phyloP scores from a whole-genome alignment of 768 basidiomycete genomes.

The Phallus indusiatus region DNA sequence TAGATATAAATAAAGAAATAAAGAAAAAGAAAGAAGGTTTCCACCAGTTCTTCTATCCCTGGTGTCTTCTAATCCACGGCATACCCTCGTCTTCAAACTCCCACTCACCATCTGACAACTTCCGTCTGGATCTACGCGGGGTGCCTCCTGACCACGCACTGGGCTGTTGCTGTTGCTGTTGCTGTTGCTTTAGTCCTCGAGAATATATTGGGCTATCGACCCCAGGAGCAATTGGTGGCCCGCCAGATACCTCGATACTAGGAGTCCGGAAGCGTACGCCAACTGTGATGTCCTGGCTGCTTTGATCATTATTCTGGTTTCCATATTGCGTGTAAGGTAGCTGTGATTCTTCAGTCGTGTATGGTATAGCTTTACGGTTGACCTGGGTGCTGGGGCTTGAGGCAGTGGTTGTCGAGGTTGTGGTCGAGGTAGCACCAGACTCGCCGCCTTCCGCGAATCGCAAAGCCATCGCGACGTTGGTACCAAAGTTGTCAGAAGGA shows the following conservation, averaged over 20 bases:
- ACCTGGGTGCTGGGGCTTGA: background rate
- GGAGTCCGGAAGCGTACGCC: conserved; percentile 8
- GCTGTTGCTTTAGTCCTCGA: background rate
- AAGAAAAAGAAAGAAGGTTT: background rate
- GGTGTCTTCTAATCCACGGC: conserved; percentile 7
- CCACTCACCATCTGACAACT: conserved; percentile 9
- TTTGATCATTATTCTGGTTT: background rate
- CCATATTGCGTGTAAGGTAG: background rate
- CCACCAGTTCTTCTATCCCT: background rate
- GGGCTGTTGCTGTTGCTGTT: background rate
- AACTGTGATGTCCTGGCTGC: background rate
- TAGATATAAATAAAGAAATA: background rate
- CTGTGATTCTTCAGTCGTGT: background rate
- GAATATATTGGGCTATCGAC: conserved; percentile 3
- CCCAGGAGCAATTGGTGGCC: conserved; percentile 1
- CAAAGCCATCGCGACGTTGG: background rate
- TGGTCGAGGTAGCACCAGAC: no score
- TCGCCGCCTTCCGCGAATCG: background rate
- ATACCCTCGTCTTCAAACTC: conserved; percentile 10
- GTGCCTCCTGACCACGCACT: background rate
- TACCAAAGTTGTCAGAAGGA: background rate
- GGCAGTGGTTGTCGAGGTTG: no score
- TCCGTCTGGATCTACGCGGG: background rate
- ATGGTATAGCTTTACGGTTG: background rate
- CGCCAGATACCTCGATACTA: conserved; percentile 7